Percentiles rank a stretch among this genome's conserved stretches.
phyloP scores from a whole-genome alignment of 2,329 filamentous ascomycete genomes.

The Pseudocercospora vitis region DNA sequence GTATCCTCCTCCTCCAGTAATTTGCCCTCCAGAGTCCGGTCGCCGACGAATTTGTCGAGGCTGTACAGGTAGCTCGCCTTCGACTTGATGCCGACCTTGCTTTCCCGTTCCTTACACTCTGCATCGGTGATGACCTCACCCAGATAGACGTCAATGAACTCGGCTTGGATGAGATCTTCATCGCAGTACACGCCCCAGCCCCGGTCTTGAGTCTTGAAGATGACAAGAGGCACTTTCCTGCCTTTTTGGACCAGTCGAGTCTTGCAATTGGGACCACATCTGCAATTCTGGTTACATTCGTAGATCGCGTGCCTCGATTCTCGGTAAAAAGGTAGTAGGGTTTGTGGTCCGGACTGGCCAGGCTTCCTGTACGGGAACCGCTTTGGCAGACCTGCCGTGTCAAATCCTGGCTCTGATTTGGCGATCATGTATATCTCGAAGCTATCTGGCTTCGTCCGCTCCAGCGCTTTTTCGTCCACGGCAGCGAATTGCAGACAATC shows the following conservation, averaged over 20 bases:
- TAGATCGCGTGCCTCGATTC: slow-evolving; percentile 60
- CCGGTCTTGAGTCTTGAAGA: slow-evolving; percentile 71
- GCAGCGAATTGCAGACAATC: slow-evolving; percentile 66
- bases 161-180: slow-evolving; percentile 65
- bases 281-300: slow-evolving; percentile 74
- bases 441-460: slow-evolving; percentile 25
- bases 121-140: slow-evolving; percentile 56
- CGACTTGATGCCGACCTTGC: slow-evolving; percentile 45
- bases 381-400: slow-evolving; percentile 45
- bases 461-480: slow-evolving; percentile 44
- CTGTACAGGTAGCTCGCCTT: slow-evolving; percentile 79
- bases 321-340: slow-evolving; percentile 43
- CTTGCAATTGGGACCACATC: slow-evolving; percentile 64
- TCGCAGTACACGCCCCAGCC: slow-evolving; percentile 75
- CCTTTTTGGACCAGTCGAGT: slow-evolving; percentile 77
- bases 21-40: slow-evolving; percentile 39
- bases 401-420: slow-evolving; percentile 31
- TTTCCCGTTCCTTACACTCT: slow-evolving; percentile 65
- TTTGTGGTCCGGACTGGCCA: slow-evolving; percentile 28
- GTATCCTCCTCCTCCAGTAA: slow-evolving; percentile 44
- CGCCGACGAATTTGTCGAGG: slow-evolving; percentile 69
- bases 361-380: slow-evolving; percentile 62
- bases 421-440: slow-evolving; percentile 24
- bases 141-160: slow-evolving; percentile 78
- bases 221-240: slow-evolving; percentile 67